Base-by-base conservation (phyloP, 1,284 basidiomycete species). In the Heterobasidion parviporum region DNA sequence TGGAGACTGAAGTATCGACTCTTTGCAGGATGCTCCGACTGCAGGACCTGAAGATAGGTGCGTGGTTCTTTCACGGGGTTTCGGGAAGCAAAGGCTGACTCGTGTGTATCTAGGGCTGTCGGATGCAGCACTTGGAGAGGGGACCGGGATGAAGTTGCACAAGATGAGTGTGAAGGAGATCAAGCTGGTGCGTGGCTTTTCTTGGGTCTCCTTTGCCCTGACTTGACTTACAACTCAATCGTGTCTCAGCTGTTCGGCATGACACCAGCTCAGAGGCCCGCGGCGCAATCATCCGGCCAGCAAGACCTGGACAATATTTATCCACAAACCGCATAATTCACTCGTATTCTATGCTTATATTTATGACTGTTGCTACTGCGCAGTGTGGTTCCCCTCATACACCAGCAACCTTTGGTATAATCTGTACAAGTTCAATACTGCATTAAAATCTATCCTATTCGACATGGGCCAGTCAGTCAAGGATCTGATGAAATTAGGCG, bases 61-160 rank as follows among this genome's bases (percentile, higher is more conserved):
- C 52, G 72, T 66, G 6, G 2, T 6, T 9, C 15, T n/a, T 16
- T 12, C 32, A 26, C 44, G 15, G 20, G 16, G 41, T 44, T 44
- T 14, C 16, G 8, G 35, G 8, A 41, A 7, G 20, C 38, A 12
- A 12, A 2, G 46, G 10, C 14, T 16, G 32, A 18, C 36, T n/a
- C 18, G 14, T 20, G 45, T 36, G 43, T 36, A n/a, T 20, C 6
- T 52, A 79, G 79, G 78, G 57, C 74, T 87, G 26, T 78, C 84
- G 0, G 82, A 85, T 54, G 83, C 82, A 6, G 83, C 83, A 1
- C 75, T 87, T 10, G 84, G 84, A 12, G 84, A 87, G 68, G 84
- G 84, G 0, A 71, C 70, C 1, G 82, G 80, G 10, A 70, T 70
- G 2, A 83, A 80, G 62, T 67, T 84, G 32, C 75, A 81, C 58